Conservation (phyloP, 2,329 filamentous ascomycete genomes). For the Tolypocladium pustulatum region DNA sequence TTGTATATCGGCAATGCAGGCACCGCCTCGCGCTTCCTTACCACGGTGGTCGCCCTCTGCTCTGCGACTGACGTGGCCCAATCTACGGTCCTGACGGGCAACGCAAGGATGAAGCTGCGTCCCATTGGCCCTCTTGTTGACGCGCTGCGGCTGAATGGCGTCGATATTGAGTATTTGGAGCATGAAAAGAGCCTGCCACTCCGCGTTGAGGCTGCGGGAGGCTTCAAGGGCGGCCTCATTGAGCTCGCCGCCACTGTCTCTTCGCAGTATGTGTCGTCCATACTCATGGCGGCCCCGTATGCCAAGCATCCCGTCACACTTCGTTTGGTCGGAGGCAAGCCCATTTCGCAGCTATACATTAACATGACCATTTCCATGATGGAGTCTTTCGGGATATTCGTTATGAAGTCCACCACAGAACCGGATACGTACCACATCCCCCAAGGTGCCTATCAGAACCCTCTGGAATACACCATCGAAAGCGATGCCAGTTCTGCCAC, state of each 20-base stretch:
- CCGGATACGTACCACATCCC: conserved; percentile 92
- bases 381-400: conserved; percentile 77
- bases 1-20: conserved; percentile 95
- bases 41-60: conserved; percentile 80
- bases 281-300: conserved; percentile 94
- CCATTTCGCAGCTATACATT: conserved; percentile 93
- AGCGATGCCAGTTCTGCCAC: conserved; percentile 97
- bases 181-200: conserved; percentile 76
- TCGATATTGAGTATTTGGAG: conserved; percentile 78
- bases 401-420: conserved; percentile 65
- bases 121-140: conserved; percentile 92
- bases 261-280: conserved; percentile 96
- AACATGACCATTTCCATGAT: conserved; percentile 99
- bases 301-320: conserved; percentile 89
- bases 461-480: conserved; percentile 78
- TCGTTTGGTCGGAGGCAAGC: conserved; percentile 86
- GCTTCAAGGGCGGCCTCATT: conserved; percentile 77
- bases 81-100: conserved; percentile 79
- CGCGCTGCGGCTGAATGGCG: conserved; percentile 75
- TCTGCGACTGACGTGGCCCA: conserved; percentile 46
- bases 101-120: conserved; percentile 89
- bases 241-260: conserved; percentile 91
- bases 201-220: conserved; percentile 69
- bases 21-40: conserved; percentile 90
- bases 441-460: conserved; percentile 72